Evolutionary conservation across 305 asterid genomes (phyloP).

Genomic region (Monarda citriodora): DNA sequence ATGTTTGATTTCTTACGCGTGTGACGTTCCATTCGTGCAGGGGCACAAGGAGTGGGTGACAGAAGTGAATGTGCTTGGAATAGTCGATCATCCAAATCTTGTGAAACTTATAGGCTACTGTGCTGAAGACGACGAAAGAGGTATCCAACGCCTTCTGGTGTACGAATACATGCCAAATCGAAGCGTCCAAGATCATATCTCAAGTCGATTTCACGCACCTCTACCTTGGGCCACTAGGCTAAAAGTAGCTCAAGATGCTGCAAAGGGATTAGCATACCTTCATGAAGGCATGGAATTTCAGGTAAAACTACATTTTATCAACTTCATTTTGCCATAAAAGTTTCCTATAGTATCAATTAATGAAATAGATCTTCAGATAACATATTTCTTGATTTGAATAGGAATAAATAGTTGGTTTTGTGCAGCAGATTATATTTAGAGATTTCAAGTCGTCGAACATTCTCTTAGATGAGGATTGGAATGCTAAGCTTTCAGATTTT

Average conservation of each 20-base stretch:
- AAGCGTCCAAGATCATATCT: constrained; percentile 85
- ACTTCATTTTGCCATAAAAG: neutral
- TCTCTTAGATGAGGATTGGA: constrained; percentile 87
- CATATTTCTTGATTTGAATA: neutral
- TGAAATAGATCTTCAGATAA: neutral
- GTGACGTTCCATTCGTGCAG: constrained; percentile 22
- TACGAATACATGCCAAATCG: constrained; percentile 78
- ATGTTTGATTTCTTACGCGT: constrained; percentile 2
- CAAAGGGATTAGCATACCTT: constrained; percentile 84
- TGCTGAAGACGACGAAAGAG: constrained; percentile 94
- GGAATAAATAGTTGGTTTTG: constrained; percentile 2
- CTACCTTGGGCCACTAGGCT: constrained; percentile 82
- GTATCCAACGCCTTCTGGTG: constrained; percentile 85
- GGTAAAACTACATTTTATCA: constrained; percentile 34
- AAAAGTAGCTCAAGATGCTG: constrained; percentile 80
- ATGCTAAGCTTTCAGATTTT: constrained; percentile 91
- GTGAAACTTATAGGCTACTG: constrained; percentile 88
- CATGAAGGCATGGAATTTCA: constrained; percentile 98
- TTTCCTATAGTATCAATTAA: no score
- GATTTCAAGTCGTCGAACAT: constrained; percentile 96
- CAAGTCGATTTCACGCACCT: constrained; percentile 63
- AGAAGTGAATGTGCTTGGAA: constrained; percentile 88
- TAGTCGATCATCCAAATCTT: constrained; percentile 86
- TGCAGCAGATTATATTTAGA: constrained; percentile 80
- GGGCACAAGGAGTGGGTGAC: constrained; percentile 99